These are phyloP conservation scores for Penicillium sp. DNA, from an alignment of 2,329 filamentous ascomycete species.

Conservation along the genomic window DNA sequence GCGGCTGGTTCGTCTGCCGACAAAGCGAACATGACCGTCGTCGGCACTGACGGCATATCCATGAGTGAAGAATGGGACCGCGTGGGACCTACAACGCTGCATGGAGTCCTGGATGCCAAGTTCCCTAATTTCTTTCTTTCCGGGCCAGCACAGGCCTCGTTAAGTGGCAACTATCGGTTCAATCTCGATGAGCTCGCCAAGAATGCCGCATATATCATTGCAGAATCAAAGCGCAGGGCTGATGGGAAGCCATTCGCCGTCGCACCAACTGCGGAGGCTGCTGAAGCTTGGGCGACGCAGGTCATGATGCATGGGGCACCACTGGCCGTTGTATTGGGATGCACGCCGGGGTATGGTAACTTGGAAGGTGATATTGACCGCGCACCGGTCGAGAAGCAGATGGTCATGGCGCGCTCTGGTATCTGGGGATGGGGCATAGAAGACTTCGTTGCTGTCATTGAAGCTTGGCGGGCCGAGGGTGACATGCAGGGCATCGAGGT, in stretches of 20 bases:
- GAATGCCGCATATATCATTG: slow-evolving; percentile 47
- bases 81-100: slow-evolving; percentile 49
- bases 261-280: slow-evolving; percentile 48
- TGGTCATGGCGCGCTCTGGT: neutral
- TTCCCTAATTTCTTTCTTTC: slow-evolving; percentile 57
- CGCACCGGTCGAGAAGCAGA: slow-evolving; percentile 19
- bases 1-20: slow-evolving; percentile 28
- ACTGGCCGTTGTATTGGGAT: slow-evolving; percentile 46
- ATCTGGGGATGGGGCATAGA: slow-evolving; percentile 5
- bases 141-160: slow-evolving; percentile 40
- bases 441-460: slow-evolving; percentile 2
- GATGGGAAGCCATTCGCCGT: slow-evolving; percentile 23
- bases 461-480: slow-evolving; percentile 1
- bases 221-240: slow-evolving; percentile 28
- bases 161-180: slow-evolving; percentile 40
- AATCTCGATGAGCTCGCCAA: slow-evolving; percentile 35
- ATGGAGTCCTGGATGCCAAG: slow-evolving; percentile 47
- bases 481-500: slow-evolving; percentile 6
- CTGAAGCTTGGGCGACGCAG: slow-evolving; percentile 47
- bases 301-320: slow-evolving; percentile 43
- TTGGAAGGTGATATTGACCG: slow-evolving; percentile 20
- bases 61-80: slow-evolving; percentile 47
- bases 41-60: slow-evolving; percentile 46
- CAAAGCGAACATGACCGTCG: slow-evolving; percentile 38
- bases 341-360: slow-evolving; percentile 55